phyloP scores from a whole-genome alignment of 176 grass and related monocot species.

The Zoysia japonica region DNA sequence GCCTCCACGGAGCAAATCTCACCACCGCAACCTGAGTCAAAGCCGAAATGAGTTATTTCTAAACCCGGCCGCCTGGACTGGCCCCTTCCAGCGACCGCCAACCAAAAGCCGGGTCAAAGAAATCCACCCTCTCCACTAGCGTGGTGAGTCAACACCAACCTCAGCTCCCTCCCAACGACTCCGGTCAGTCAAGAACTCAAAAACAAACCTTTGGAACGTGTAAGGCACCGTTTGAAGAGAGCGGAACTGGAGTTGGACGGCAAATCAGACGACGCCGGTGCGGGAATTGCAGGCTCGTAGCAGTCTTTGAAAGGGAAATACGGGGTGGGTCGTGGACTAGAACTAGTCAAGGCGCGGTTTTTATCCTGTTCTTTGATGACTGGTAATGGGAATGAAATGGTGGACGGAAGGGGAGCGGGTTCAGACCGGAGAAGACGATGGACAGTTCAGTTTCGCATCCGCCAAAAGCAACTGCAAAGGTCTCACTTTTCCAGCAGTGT shows the following conservation, averaged over 20 bases:
- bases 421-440: neutral
- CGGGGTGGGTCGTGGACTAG: neutral
- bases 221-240: neutral
- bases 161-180: constrained; percentile 25
- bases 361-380: constrained; percentile 6
- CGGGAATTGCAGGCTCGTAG: neutral
- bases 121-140: constrained; percentile 21
- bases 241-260: neutral
- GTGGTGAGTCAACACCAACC: constrained; percentile 1
- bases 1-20: neutral
- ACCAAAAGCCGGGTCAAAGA: constrained; percentile 36
- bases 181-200: constrained; percentile 14
- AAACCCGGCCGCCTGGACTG: neutral
- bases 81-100: neutral
- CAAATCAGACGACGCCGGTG: constrained; percentile 1
- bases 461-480: neutral
- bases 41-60: neutral
- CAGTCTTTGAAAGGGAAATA: neutral
- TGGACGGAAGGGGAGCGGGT: neutral
- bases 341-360: neutral
- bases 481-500: neutral
- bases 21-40: neutral
- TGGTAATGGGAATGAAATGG: neutral
- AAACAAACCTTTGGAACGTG: constrained; percentile 6
- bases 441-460: constrained; percentile 5